Evolutionary conservation across 1,139 yeast species (phyloP), one percentile per base, ranked within the genome.

Genomic region (Oligophagozyma castellii): DNA sequence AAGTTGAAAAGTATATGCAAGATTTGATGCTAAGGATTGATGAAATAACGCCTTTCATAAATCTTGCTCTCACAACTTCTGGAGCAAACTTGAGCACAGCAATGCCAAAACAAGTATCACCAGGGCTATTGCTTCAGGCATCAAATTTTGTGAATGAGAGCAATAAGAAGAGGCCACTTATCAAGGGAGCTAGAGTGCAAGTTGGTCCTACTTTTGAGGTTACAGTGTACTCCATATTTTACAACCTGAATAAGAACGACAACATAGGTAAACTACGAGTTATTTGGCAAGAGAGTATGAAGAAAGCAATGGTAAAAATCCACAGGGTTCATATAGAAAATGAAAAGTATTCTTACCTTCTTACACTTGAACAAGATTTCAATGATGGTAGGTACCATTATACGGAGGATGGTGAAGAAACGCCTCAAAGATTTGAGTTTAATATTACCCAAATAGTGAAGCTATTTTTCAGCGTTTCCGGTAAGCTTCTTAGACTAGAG

Each of bases 361-460:
- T 80, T 22, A 53, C 47, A 7, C 58, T 80, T 2, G 51, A 48
- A 2, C 92, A 80, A 43, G 68, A 67, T 42, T 70, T 75, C 34
- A 63, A 77, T 43, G 93, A 80, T 51, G 83, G 70, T 0, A 56
- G 93, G 33, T 80, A 76, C 44, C 93, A 80, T 43, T 70, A 65
- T 5, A 56, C 53, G 4, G 66, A 58, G 12, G 48, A 45, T 15
- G 57, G 50, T 12, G 50, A 39, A 24, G 56, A 52, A 14, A 53
- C 47, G 3, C 63, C 67, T 0, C 55, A 53, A 11, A 38, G 41
- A 1, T 47, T 56, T 14, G 36, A 44, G 3, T 48, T 67, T 19
- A 62, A 67, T 26, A 52, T 75, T 3, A 46, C 57, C 6, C 47
- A 57, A 2, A 58, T 79, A 3, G 56, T 64, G 5, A 61, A 74